These are phyloP conservation scores for Cunninghamia lanceolata DNA, from an alignment of 75 land plant genomes.

Conservation along the genomic window DNA sequence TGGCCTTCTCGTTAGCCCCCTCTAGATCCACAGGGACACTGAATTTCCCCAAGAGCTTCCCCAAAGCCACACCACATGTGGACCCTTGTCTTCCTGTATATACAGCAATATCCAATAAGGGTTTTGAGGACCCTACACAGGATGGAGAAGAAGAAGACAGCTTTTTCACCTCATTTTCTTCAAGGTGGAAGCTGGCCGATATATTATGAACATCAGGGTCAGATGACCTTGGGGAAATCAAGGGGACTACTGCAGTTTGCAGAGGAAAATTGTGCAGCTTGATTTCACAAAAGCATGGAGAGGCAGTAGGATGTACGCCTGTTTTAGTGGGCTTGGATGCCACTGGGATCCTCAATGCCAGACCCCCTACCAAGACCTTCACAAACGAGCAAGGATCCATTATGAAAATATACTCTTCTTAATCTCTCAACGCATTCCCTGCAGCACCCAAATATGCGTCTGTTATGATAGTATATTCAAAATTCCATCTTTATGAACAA, in stretches of 20 bases:
- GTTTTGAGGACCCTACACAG: slow-evolving; percentile 4
- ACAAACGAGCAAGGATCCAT: slow-evolving; percentile 57
- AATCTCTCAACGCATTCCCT: background rate
- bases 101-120: slow-evolving; percentile 25
- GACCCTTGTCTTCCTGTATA: slow-evolving; percentile 35
- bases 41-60: slow-evolving; percentile 37
- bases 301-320: slow-evolving; percentile 36
- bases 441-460: background rate
- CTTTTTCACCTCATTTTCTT: slow-evolving; percentile 30
- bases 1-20: slow-evolving; percentile 23
- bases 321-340: slow-evolving; percentile 31
- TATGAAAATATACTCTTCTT: background rate
- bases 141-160: slow-evolving; percentile 17
- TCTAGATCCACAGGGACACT: slow-evolving; percentile 37
- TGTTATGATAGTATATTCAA: background rate
- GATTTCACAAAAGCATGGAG: slow-evolving; percentile 48
- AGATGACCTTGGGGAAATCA: slow-evolving; percentile 16
- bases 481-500: background rate
- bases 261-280: slow-evolving; percentile 20
- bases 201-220: slow-evolving; percentile 22
- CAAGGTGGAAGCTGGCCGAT: slow-evolving; percentile 45
- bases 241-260: slow-evolving; percentile 35
- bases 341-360: slow-evolving; percentile 37
- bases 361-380: slow-evolving; percentile 37
- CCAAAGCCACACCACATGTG: slow-evolving; percentile 17